A percentile compares a stretch with the other conserved stretches of the same genome.
These are phyloP conservation scores for Phytophthora idaei DNA, from an alignment of 352 stramenopile species.

Conservation along the genomic window DNA sequence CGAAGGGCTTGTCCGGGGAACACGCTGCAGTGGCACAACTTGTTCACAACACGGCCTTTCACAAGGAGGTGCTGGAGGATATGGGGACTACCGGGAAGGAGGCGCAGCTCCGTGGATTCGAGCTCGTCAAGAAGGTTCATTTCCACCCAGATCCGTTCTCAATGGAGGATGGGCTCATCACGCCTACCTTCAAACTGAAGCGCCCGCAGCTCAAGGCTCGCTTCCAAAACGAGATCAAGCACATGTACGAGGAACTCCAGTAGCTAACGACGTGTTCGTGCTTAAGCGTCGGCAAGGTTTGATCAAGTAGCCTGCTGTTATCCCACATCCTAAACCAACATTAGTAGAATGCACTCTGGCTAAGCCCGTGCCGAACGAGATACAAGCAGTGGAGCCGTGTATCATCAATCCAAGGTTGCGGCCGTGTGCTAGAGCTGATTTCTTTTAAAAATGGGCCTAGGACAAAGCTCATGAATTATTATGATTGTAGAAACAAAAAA, in stretches of 20 bases:
- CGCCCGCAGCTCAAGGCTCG: constrained; percentile 62
- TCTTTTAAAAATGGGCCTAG: too few relatives aligned
- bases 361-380: too few relatives aligned
- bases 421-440: too few relatives aligned
- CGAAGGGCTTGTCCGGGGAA: constrained; percentile 37
- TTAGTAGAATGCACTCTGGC: too few relatives aligned
- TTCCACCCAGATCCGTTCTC: constrained; percentile 88
- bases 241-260: constrained; percentile 54
- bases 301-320: constrained; percentile 4
- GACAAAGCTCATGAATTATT: too few relatives aligned
- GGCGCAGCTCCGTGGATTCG: constrained; percentile 90
- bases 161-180: constrained; percentile 93
- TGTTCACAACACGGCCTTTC: constrained; percentile 50
- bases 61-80: constrained; percentile 74
- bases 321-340: neutral
- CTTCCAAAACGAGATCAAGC: constrained; percentile 56
- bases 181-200: constrained; percentile 97
- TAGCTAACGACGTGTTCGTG: constrained; percentile 14
- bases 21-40: constrained; percentile 43
- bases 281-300: neutral
- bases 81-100: constrained; percentile 63
- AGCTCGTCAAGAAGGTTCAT: constrained; percentile 90
- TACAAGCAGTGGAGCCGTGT: too few relatives aligned
- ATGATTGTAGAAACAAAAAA: too few relatives aligned
- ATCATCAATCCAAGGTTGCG: too few relatives aligned